Evolutionary conservation across 73 alveolate species (phyloP).

Genomic region (Uronychia setigera): DNA sequence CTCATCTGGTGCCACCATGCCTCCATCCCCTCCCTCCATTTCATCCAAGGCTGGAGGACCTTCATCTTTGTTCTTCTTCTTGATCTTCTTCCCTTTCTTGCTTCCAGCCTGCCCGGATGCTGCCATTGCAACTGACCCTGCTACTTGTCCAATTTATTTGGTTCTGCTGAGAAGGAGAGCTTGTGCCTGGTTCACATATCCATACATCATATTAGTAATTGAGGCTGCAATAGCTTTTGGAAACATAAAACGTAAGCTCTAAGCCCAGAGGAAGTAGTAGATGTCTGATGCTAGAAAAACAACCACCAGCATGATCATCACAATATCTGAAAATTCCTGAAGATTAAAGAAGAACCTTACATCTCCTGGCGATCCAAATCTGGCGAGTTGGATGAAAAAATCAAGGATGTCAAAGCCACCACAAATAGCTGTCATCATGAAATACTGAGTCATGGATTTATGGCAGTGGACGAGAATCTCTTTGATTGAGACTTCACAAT

Average conservation of each 20-base stretch:
- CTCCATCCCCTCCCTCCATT: too few relatives aligned
- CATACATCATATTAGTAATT: not conserved
- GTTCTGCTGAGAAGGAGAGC: not conserved
- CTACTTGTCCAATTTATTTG: too few relatives aligned
- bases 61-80: too few relatives aligned
- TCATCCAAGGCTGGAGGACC: too few relatives aligned
- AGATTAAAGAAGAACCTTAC: not conserved
- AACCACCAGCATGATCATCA: slow-evolving; percentile 29
- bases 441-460: slow-evolving; percentile 4
- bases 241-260: not conserved
- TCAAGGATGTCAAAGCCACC: slow-evolving; percentile 32
- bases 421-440: slow-evolving; percentile 14
- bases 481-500: not conserved
- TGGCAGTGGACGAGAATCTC: slow-evolving; percentile 1
- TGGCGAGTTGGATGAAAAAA: slow-evolving; percentile 31
- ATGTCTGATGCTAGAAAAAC: slow-evolving; percentile 31
- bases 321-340: slow-evolving; percentile 39
- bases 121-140: too few relatives aligned
- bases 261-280: slow-evolving; percentile 46
- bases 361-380: slow-evolving; percentile 28
- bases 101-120: too few relatives aligned
- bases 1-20: too few relatives aligned
- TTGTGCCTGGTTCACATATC: not conserved
- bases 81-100: too few relatives aligned
- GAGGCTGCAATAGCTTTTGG: not conserved